These are phyloP conservation scores for Xylariaceae sp. DNA, from an alignment of 2,329 filamentous ascomycete species.

Conservation along the genomic window DNA sequence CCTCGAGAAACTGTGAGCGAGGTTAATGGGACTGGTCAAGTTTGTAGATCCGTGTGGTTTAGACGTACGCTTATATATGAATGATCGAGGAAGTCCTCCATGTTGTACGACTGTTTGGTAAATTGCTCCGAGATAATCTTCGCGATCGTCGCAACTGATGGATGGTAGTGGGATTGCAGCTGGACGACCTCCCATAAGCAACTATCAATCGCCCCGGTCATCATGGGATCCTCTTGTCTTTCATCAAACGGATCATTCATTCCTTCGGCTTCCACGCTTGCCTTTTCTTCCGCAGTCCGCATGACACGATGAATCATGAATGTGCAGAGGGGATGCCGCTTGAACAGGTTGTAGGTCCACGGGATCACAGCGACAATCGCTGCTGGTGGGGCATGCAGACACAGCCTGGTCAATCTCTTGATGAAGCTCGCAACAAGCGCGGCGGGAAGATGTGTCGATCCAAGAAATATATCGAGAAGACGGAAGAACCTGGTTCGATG, in stretches of 20 bases:
- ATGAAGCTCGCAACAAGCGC: constrained; percentile 91
- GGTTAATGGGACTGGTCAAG: constrained; percentile 28
- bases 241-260: constrained; percentile 70
- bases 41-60: not conserved
- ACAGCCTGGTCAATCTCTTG: constrained; percentile 80
- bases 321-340: constrained; percentile 80
- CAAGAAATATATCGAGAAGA: constrained; percentile 82
- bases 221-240: constrained; percentile 73
- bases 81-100: constrained; percentile 97
- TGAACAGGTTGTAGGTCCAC: constrained; percentile 93
- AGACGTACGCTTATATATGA: constrained; percentile 72
- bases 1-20: constrained; percentile 63
- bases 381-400: constrained; percentile 81
- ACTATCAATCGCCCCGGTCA: constrained; percentile 83
- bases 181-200: constrained; percentile 93
- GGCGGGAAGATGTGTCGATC: constrained; percentile 86
- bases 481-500: constrained; percentile 92
- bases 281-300: constrained; percentile 51
- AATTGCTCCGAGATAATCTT: constrained; percentile 96
- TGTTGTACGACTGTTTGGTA: constrained; percentile 87
- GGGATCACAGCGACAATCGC: constrained; percentile 86
- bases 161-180: constrained; percentile 89
- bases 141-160: constrained; percentile 88
- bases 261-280: constrained; percentile 54
- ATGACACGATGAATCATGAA: constrained; percentile 89